phyloP scores from a whole-genome alignment of 805 yeast genomes.

The Cyberlindnera misumaiensis region DNA sequence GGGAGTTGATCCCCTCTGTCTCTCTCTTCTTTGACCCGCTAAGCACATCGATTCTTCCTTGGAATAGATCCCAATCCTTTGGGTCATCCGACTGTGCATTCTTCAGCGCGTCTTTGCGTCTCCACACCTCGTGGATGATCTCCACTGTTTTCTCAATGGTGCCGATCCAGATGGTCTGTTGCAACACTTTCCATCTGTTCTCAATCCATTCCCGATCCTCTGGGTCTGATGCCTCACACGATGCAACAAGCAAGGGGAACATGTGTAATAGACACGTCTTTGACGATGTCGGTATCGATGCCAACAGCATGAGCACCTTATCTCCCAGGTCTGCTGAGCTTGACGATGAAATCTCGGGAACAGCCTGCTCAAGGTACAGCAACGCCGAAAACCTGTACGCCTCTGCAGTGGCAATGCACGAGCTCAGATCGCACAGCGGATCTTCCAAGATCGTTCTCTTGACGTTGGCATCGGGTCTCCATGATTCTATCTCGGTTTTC shows the following conservation, averaged over 20 bases:
- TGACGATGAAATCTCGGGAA: constrained; percentile 57
- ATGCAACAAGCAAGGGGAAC: constrained; percentile 56
- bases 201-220: constrained; percentile 60
- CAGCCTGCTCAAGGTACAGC: constrained; percentile 60
- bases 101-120: constrained; percentile 38
- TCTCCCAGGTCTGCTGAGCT: constrained; percentile 52
- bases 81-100: neutral
- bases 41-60: constrained; percentile 18
- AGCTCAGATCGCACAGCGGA: constrained; percentile 47
- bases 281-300: constrained; percentile 55
- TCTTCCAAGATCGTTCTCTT: constrained; percentile 33
- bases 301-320: constrained; percentile 50
- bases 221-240: constrained; percentile 55
- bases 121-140: constrained; percentile 69
- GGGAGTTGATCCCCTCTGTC: constrained; percentile 38
- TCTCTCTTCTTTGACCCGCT: constrained; percentile 21
- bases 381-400: constrained; percentile 57
- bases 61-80: constrained; percentile 18
- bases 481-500: constrained; percentile 43
- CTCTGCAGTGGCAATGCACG: constrained; percentile 64
- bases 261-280: constrained; percentile 53
- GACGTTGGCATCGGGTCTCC: constrained; percentile 42
- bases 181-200: constrained; percentile 48
- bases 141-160: constrained; percentile 60
- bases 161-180: constrained; percentile 55